A percentile compares a stretch with the other conserved stretches of the same genome.
These are phyloP conservation scores for Phytopythium cucurbitacearum DNA, from an alignment of 352 stramenopile species.

Conservation along the genomic window DNA sequence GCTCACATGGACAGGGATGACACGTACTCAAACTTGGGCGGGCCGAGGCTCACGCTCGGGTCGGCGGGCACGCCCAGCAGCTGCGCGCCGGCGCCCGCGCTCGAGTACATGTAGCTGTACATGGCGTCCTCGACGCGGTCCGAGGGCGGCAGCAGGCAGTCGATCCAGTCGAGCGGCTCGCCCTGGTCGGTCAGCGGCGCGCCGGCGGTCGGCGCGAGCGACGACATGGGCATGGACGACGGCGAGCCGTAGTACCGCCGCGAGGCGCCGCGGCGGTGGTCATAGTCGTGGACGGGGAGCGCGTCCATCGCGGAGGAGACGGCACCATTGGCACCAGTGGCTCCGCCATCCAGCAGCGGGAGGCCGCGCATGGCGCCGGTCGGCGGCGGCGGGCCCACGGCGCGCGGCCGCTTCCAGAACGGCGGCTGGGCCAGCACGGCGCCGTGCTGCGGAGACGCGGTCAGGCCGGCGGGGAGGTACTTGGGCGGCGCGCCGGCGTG, in stretches of 20 bases:
- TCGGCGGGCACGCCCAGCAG: too few relatives aligned
- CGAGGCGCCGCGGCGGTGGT: slow-evolving; percentile 7
- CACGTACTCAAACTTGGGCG: neutral
- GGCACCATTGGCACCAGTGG: too few relatives aligned
- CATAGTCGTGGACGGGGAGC: slow-evolving; percentile 13
- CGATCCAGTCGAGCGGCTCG: slow-evolving; percentile 50
- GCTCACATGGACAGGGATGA: too few relatives aligned
- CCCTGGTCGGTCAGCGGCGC: slow-evolving; percentile 10
- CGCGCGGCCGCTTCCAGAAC: too few relatives aligned
- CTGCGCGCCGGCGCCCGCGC: neutral
- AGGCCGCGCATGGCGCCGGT: too few relatives aligned
- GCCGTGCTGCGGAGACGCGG: neutral
- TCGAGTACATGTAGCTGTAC: slow-evolving; percentile 40
- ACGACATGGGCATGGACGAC: slow-evolving; percentile 9
- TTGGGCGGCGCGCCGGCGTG: slow-evolving; percentile 29
- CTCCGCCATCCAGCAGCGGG: too few relatives aligned
- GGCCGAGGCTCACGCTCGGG: neutral
- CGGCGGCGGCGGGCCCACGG: too few relatives aligned
- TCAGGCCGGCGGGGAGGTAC: slow-evolving; percentile 7
- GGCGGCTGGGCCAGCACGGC: too few relatives aligned
- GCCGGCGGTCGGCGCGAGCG: slow-evolving; percentile 10
- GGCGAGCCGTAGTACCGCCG: slow-evolving; percentile 13
- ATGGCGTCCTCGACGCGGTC: slow-evolving; percentile 28
- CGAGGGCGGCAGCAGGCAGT: slow-evolving; percentile 37
- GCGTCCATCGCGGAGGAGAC: too few relatives aligned